phyloP scores from a whole-genome alignment of 805 yeast genomes.

The Candida sonorensis region DNA sequence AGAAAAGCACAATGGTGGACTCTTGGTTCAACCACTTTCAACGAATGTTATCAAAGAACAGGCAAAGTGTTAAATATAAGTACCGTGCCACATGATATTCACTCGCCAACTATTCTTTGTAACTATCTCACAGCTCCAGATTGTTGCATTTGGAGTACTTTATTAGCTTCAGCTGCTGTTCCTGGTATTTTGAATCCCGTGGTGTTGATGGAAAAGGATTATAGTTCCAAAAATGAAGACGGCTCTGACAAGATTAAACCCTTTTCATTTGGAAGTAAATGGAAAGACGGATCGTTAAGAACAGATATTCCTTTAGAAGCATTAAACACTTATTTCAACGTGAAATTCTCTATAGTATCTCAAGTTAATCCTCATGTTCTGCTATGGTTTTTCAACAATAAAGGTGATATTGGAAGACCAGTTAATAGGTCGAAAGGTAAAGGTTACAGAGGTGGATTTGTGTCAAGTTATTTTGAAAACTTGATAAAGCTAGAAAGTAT shows the following conservation, averaged over 20 bases:
- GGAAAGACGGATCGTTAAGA: slow-evolving; percentile 74
- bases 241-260: slow-evolving; percentile 39
- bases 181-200: slow-evolving; percentile 80
- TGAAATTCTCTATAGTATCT: slow-evolving; percentile 67
- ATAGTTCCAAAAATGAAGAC: slow-evolving; percentile 17
- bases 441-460: slow-evolving; percentile 70
- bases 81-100: slow-evolving; percentile 77
- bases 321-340: slow-evolving; percentile 67
- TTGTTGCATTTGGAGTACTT: slow-evolving; percentile 75
- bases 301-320: slow-evolving; percentile 76
- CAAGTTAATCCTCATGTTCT: slow-evolving; percentile 82
- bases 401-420: slow-evolving; percentile 77
- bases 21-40: slow-evolving; percentile 62
- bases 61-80: slow-evolving; percentile 68
- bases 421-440: slow-evolving; percentile 51
- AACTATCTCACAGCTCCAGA: slow-evolving; percentile 73
- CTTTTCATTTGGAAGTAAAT: slow-evolving; percentile 65
- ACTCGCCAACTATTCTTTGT: slow-evolving; percentile 73
- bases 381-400: slow-evolving; percentile 68
- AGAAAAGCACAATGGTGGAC: slow-evolving; percentile 63
- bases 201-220: slow-evolving; percentile 60
- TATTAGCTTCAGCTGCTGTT: slow-evolving; percentile 74
- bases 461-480: slow-evolving; percentile 66
- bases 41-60: slow-evolving; percentile 60
- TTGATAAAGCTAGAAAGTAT: slow-evolving; percentile 63